These are phyloP conservation scores for Coemansia sp. DNA, from an alignment of 192 early-diverging fungal genomes.

Conservation along the genomic window DNA sequence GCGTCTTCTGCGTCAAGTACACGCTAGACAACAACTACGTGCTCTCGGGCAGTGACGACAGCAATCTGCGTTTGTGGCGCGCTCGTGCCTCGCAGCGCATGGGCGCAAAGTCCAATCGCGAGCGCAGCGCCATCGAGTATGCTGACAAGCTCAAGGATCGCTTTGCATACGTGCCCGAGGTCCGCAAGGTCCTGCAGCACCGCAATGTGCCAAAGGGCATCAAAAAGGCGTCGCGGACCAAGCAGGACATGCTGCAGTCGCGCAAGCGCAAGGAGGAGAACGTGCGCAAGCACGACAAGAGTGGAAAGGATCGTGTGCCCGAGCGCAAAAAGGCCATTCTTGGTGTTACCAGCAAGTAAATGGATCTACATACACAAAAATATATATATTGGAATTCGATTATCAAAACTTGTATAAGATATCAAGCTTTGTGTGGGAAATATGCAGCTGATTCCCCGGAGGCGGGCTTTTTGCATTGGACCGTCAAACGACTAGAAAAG, in stretches of 20 bases:
- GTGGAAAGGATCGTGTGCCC: constrained; percentile 59
- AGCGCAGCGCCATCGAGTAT: constrained; percentile 79
- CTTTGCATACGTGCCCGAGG: constrained; percentile 88
- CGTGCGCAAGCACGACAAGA: constrained; percentile 79
- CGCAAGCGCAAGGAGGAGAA: constrained; percentile 89
- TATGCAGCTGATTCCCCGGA: neutral
- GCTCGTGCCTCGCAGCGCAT: constrained; percentile 87
- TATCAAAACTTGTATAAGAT: neutral
- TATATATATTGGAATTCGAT: neutral
- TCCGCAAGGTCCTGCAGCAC: constrained; percentile 83
- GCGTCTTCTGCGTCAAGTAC: constrained; percentile 88
- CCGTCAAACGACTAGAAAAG: neutral
- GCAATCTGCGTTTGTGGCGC: constrained; percentile 97
- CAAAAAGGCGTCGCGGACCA: constrained; percentile 75
- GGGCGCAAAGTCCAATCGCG: constrained; percentile 70
- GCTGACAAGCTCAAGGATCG: constrained; percentile 87
- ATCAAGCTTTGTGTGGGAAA: neutral
- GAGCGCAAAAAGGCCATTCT: constrained; percentile 74
- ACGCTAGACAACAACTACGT: constrained; percentile 95
- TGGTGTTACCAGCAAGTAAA: constrained; percentile 54
- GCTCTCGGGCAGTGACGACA: constrained; percentile 94
- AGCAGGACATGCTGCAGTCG: constrained; percentile 77
- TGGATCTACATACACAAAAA: neutral
- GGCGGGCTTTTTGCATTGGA: neutral
- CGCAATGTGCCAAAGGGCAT: constrained; percentile 84